Evolutionary conservation across 805 yeast genomes (phyloP).

Genomic region (Yarrowia sp.): DNA sequence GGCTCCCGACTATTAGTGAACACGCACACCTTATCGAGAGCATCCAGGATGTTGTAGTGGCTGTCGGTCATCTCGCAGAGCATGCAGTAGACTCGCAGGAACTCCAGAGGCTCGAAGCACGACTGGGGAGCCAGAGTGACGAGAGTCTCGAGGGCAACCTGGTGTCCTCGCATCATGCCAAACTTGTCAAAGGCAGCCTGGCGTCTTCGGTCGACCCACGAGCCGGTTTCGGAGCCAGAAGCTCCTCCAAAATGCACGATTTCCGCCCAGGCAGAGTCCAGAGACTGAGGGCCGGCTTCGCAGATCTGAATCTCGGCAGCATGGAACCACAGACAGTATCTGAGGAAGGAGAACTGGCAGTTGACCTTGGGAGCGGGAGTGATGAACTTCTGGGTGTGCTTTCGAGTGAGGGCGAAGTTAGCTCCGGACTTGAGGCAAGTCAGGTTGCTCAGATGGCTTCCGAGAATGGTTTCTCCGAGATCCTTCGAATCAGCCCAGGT

Average conservation of each 20-base stretch:
- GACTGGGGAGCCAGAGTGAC: not conserved
- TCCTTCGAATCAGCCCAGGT: not conserved
- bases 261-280: conserved; percentile 17
- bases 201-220: conserved; percentile 1
- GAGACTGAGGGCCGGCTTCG: not conserved
- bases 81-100: conserved; percentile 9
- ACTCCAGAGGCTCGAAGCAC: conserved; percentile 15
- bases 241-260: conserved; percentile 13
- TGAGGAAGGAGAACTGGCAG: not conserved
- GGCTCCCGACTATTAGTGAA: conserved; percentile 12
- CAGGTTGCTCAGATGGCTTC: not conserved
- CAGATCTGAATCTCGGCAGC: conserved; percentile 16
- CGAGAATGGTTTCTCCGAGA: conserved; percentile 3
- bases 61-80: conserved; percentile 15
- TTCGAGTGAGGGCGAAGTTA: not conserved
- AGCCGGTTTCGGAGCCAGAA: not conserved
- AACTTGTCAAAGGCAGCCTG: conserved; percentile 12
- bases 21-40: conserved; percentile 14
- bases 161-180: conserved; percentile 14
- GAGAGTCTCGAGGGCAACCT: conserved; percentile 7
- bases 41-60: conserved; percentile 16
- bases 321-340: conserved; percentile 1
- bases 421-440: not conserved
- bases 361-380: conserved; percentile 4
- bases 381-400: not conserved